phyloP scores from a whole-genome alignment of 805 yeast species.

The Metschnikowia baotianmanensis region DNA sequence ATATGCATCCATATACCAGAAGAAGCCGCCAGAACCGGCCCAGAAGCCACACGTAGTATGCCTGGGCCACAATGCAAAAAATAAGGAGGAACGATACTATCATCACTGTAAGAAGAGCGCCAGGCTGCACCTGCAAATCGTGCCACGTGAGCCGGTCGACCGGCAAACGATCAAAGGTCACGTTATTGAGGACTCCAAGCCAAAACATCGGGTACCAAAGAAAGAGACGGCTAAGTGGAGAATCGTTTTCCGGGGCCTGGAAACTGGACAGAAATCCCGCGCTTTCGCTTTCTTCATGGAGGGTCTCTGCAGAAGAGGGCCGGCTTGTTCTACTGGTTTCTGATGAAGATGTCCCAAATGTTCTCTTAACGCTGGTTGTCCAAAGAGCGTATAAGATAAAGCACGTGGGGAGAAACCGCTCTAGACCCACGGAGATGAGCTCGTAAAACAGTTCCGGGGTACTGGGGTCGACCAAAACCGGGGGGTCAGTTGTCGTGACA shows the following conservation, averaged over 20 bases:
- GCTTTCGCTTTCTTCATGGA: not conserved
- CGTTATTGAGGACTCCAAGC: constrained; percentile 81
- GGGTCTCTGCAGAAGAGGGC: constrained; percentile 7
- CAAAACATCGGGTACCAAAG: constrained; percentile 81
- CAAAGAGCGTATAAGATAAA: constrained; percentile 72
- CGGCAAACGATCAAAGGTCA: constrained; percentile 85
- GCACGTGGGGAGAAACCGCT: constrained; percentile 70
- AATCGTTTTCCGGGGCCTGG: constrained; percentile 19
- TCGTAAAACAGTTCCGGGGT: constrained; percentile 54
- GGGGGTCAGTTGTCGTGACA: constrained; percentile 75
- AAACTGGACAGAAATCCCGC: no score
- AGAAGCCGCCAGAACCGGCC: constrained; percentile 65
- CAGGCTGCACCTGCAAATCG: constrained; percentile 75
- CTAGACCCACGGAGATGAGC: constrained; percentile 67
- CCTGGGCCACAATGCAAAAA: constrained; percentile 65
- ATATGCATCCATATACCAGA: constrained; percentile 49
- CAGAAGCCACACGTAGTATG: constrained; percentile 74
- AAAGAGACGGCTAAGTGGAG: constrained; percentile 43
- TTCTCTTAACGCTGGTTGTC: constrained; percentile 50
- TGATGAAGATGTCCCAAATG: constrained; percentile 34
- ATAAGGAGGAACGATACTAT: constrained; percentile 47
- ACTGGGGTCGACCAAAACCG: constrained; percentile 53
- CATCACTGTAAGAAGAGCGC: constrained; percentile 65
- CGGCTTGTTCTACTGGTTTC: constrained; percentile 9
- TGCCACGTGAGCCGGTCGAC: constrained; percentile 74